Percentiles rank a stretch among this genome's conserved stretches.
phyloP scores from a whole-genome alignment of 2,329 filamentous ascomycete genomes.

The Pestalotiopsis fici region DNA sequence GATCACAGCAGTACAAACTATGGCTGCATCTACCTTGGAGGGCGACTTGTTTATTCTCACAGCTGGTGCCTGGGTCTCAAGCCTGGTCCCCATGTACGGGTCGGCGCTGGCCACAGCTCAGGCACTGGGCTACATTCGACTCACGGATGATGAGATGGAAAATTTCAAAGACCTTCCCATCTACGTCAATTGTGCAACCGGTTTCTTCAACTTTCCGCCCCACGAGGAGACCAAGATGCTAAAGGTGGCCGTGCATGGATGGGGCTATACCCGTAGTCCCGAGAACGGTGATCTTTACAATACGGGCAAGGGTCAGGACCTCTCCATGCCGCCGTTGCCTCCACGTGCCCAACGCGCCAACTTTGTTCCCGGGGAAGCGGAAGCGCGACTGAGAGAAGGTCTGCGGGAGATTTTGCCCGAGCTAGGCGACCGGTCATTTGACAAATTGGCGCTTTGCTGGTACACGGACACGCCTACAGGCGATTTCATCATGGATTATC shows the following conservation, averaged over 20 bases:
- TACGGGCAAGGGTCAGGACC: not conserved
- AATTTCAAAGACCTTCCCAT: conserved; percentile 23
- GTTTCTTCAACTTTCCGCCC: conserved; percentile 31
- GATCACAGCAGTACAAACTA: not conserved
- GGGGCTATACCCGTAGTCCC: conserved; percentile 16
- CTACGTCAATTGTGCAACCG: conserved; percentile 25
- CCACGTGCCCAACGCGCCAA: not conserved
- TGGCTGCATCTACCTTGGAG: not conserved
- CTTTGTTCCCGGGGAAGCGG: conserved; percentile 15
- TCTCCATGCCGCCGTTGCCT: not conserved
- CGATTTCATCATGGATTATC: conserved; percentile 33
- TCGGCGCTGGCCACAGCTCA: conserved; percentile 17
- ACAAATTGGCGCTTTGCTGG: conserved; percentile 30
- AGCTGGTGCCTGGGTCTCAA: conserved; percentile 23
- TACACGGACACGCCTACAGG: conserved; percentile 34
- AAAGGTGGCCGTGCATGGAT: conserved; percentile 29
- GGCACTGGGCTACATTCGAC: conserved; percentile 27
- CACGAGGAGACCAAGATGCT: conserved; percentile 22
- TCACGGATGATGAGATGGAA: conserved; percentile 25
- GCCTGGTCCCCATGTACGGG: conserved; percentile 20
- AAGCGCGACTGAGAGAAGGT: conserved; percentile 16
- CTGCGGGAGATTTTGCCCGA: conserved; percentile 18
- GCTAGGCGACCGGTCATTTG: conserved; percentile 25
- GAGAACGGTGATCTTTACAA: not conserved
- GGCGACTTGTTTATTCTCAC: conserved; percentile 22